phyloP scores from a whole-genome alignment of 2,329 filamentous ascomycete species.

The Botrytis cinerea region DNA sequence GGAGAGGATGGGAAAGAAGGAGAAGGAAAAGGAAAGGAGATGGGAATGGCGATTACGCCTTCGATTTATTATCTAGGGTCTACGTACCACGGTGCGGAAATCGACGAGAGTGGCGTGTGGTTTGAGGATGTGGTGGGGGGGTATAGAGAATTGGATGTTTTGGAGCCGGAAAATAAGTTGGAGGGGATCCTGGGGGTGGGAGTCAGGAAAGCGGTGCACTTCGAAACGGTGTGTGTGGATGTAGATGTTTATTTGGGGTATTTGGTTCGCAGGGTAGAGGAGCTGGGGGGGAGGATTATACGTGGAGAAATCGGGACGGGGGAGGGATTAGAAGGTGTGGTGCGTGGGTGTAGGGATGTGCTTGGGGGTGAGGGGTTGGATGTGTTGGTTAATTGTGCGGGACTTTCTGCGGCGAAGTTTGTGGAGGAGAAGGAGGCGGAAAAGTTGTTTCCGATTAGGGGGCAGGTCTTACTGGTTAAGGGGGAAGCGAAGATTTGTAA shows the following conservation, averaged over 20 bases:
- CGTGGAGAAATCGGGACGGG: not conserved
- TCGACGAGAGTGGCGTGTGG: not conserved
- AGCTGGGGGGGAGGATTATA: not conserved
- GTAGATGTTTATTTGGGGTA: not conserved
- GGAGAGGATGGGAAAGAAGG: not conserved
- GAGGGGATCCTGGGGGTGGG: not conserved
- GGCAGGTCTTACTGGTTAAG: not conserved
- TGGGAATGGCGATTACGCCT: not conserved
- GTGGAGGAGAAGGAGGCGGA: not conserved
- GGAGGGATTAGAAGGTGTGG: not conserved
- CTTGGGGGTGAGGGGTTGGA: not conserved
- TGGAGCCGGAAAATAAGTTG: not conserved
- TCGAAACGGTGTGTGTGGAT: not conserved
- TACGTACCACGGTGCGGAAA: not conserved
- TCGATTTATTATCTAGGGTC: not conserved
- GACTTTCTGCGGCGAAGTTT: not conserved
- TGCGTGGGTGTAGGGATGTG: not conserved
- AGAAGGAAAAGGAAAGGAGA: not conserved
- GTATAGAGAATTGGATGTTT: not conserved
- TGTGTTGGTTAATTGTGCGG: not conserved
- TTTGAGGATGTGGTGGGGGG: not conserved
- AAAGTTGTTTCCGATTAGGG: not conserved
- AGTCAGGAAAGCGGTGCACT: not conserved
- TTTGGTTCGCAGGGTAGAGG: not conserved
- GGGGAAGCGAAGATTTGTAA: not conserved